Percentiles rank a stretch among this genome's conserved stretches.
Evolutionary conservation across 768 basidiomycete species (phyloP).

Genomic region (Lentinula boryana): DNA sequence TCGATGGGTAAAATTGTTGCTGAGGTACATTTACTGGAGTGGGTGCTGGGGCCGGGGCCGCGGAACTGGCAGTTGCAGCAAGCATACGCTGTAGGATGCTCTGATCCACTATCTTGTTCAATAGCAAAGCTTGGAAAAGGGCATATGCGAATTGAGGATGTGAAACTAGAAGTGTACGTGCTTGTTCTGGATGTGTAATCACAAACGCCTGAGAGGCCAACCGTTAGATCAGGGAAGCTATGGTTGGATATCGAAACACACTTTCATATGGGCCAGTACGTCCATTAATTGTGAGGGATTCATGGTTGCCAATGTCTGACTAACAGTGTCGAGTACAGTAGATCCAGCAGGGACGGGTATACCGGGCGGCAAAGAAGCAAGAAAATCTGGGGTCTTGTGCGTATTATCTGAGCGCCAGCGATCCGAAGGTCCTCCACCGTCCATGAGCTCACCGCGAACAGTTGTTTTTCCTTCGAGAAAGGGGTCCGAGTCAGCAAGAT

Average conservation of each 20-base stretch:
- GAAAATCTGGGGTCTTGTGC: conserved; percentile 44
- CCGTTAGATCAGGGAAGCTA: conserved; percentile 13
- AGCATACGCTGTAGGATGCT: conserved; percentile 72
- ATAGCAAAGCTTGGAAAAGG: conserved; percentile 86
- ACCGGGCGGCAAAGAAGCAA: conserved; percentile 70
- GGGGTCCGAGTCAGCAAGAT: conserved; percentile 90
- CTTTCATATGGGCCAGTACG: conserved; percentile 98
- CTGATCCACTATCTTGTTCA: conserved; percentile 92
- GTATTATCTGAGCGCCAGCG: conserved; percentile 16
- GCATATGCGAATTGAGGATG: conserved; percentile 96
- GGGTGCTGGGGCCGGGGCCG: conserved; percentile 17
- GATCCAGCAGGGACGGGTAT: conserved; percentile 66
- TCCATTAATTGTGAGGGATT: conserved; percentile 84
- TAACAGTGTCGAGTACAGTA: conserved; percentile 77
- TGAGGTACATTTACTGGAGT: conserved; percentile 15
- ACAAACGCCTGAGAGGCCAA: conserved; percentile 70
- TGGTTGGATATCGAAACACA: conserved; percentile 27
- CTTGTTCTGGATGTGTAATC: conserved; percentile 87
- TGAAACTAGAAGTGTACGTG: conserved; percentile 65
- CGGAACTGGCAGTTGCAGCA: conserved; percentile 17
- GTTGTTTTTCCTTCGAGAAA: conserved; percentile 90
- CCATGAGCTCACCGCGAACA: conserved; percentile 74
- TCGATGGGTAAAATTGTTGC: conserved; percentile 22
- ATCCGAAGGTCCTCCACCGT: conserved; percentile 42
- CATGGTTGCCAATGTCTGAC: conserved; percentile 78